Base-by-base conservation (phyloP, 2,329 filamentous ascomycete species). In the Alternaria atra region DNA sequence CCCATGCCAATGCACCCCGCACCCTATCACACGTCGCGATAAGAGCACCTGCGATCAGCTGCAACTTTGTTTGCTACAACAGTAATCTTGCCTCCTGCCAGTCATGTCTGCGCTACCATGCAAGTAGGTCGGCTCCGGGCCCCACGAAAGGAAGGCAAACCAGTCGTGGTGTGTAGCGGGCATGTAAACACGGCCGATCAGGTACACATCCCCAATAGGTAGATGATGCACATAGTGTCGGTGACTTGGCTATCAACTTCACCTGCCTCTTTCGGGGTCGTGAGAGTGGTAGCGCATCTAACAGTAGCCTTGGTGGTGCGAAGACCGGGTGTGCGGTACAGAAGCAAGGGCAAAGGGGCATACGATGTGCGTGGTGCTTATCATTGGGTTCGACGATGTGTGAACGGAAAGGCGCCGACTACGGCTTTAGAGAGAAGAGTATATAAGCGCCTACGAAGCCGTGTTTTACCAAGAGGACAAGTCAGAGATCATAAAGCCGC, bases 11-110 rank as follows among this genome's bases (percentile, higher is more conserved):
- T 37, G 54, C 58, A 58, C 63, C 61, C 60, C 40, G 43, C 64
- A 39, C 40, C 73, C 72, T 75, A 76, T 75, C 60, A 67, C 44
- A 65, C 44, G 40, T 56, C 48, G 61, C 63, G 70, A 74, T 74
- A 73, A 73, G 71, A 60, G 59, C 73, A 76, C 68, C 63, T 69
- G 66, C 54, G 52, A 59, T 64, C 30, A 25, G 48, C 48, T 30
- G 57, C 43, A 43, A 60, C 57, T 66, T 50, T 63, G 40, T 39
- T 51, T 60, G 61, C 58, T 64, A 64, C 67, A 56, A 50, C 34
- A 43, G 63, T 62, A 65, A 72, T 69, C 58, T 71, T 39, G 20
- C 29, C 48, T 44, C 34, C 34, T 48, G 29, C 67, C 68, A 71
- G 58, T 66, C 60, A 63, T 57, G 56, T 52, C 54, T 43, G 23